Evolutionary conservation across 2,329 filamentous ascomycete species (phyloP).

Genomic region (Aureobasidium sp.): DNA sequence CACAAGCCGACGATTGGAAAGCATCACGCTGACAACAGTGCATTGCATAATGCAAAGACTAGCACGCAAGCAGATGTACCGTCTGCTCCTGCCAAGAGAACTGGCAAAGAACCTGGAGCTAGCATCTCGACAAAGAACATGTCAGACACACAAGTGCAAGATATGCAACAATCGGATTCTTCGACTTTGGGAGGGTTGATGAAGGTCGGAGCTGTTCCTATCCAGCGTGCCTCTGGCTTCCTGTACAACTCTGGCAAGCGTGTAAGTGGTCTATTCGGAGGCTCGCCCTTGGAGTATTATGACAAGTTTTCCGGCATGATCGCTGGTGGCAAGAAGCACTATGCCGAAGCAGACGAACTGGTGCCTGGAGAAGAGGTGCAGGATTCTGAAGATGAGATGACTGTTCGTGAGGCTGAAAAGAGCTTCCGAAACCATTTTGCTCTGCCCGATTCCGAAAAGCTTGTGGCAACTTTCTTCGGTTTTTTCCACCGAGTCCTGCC

Average conservation of each 20-base stretch:
- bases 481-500: conserved; percentile 83
- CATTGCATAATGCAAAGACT: background rate
- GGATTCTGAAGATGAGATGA: conserved; percentile 48
- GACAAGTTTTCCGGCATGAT: conserved; percentile 97
- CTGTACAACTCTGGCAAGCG: conserved; percentile 68
- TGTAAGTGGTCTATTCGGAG: conserved; percentile 58
- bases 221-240: conserved; percentile 79
- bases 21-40: conserved; percentile 14
- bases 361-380: conserved; percentile 52
- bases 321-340: conserved; percentile 84
- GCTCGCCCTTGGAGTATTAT: conserved; percentile 84
- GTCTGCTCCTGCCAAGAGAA: background rate
- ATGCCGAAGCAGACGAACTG: conserved; percentile 61
- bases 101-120: conserved; percentile 19
- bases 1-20: conserved; percentile 58
- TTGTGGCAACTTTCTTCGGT: conserved; percentile 87
- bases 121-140: background rate
- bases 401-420: conserved; percentile 45
- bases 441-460: conserved; percentile 69
- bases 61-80: background rate
- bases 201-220: conserved; percentile 42
- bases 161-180: conserved; percentile 22
- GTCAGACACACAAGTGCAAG: background rate
- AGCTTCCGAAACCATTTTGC: conserved; percentile 87
- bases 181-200: conserved; percentile 50